Base-by-base conservation (phyloP, 2,329 filamentous ascomycete genomes). In the Paraphaeosphaeria sporulosa region DNA sequence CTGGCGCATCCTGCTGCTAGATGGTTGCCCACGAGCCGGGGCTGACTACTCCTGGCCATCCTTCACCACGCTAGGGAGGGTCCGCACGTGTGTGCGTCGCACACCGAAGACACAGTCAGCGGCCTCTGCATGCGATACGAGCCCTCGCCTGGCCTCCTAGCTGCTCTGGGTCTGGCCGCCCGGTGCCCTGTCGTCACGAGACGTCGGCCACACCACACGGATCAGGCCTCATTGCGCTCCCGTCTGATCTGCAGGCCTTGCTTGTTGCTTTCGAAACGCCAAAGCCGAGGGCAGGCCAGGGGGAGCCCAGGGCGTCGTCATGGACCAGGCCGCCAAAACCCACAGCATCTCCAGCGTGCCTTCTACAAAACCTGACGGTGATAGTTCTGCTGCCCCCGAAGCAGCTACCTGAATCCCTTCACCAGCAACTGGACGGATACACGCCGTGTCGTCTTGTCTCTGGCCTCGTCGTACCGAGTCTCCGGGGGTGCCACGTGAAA, bases 201-300 rank as follows among this genome's bases (percentile, higher is more conserved):
- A n/a, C n/a, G n/a, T n/a, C 23, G 60, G 55, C 62, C 48, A 63
- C 46, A 56, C 53, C 43, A 59, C 38, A 59, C 50, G 21, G 52
- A 49, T 53, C 48, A 57, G 36, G 7, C 23, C 54, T 59, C 59
- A 63, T 62, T 61, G 62, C 64, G 64, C 65, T 67, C 68, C 66
- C 67, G 70, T 71, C 69, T 65, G 70, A 72, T 72, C 68, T 64
- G 62, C 71, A 63, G 52, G 32, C 47, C 46, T 42, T 55, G 56
- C 55, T 57, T 63, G 63, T 56, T 59, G 38, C 55, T 56, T 65
- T 69, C 59, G 65, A 71, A 71, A 71, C 68, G 64, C 64, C 57
- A 54, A 50, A 52, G 48, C 59, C 63, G 57, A 50, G 53, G 48
- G 19, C 51, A 50, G 23, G 51, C 50, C 44, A 30, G n/a, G 15